Percentiles rank a stretch among this genome's conserved stretches.
Conservation (phyloP, 1,284 basidiomycete genomes). For the Peniophora sp. region DNA sequence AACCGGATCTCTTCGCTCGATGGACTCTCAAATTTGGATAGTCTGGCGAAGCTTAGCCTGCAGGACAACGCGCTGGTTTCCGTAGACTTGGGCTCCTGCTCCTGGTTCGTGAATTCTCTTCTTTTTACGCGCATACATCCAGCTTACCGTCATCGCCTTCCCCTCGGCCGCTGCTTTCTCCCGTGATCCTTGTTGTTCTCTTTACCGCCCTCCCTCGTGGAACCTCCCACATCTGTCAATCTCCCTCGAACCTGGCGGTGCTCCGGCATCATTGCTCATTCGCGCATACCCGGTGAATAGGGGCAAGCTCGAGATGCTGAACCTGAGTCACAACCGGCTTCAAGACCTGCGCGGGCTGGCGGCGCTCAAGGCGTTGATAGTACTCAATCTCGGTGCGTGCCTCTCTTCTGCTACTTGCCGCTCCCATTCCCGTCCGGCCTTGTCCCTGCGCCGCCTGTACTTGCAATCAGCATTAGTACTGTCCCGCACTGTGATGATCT, state of each 20-base stretch:
- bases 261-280: constrained; percentile 11
- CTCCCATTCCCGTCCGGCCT: not conserved
- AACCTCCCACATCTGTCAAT: constrained; percentile 8
- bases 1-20: constrained; percentile 76
- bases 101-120: constrained; percentile 51
- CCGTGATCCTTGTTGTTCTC: constrained; percentile 1
- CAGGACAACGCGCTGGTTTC: constrained; percentile 67
- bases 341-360: constrained; percentile 52
- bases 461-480: too few species aligned
- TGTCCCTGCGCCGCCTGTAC: too few species aligned
- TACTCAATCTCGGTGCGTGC: constrained; percentile 73
- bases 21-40: constrained; percentile 74
- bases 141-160: constrained; percentile 4
- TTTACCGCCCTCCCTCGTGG: constrained; percentile 4
- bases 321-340: constrained; percentile 76
- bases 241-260: constrained; percentile 12
- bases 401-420: constrained; percentile 4
- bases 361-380: constrained; percentile 54
- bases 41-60: constrained; percentile 78
- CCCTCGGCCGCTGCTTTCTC: constrained; percentile 1
- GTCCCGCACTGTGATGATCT: constrained; percentile 5
- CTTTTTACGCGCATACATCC: not conserved
- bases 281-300: constrained; percentile 27
- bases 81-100: constrained; percentile 55
- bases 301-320: constrained; percentile 77